A percentile compares a stretch with the other conserved stretches of the same genome.
Conservation (phyloP, 2,329 filamentous ascomycete species). For the Scytalidium sp. region DNA sequence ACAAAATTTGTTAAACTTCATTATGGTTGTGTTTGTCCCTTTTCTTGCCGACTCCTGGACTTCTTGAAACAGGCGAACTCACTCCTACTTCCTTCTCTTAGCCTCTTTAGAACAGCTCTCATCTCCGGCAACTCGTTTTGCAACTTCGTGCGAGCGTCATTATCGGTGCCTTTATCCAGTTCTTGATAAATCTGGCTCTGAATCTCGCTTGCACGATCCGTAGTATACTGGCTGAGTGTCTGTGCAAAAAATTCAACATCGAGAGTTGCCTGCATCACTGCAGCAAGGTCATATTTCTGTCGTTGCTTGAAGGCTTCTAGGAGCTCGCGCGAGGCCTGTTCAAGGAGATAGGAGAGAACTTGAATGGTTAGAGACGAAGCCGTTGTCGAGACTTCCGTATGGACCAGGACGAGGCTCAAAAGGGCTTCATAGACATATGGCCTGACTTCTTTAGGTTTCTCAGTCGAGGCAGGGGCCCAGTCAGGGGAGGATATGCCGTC, state of each 20-base stretch:
- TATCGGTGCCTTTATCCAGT: slow-evolving; percentile 84
- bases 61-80: slow-evolving; percentile 87
- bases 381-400: slow-evolving; percentile 84
- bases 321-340: slow-evolving; percentile 76
- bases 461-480: slow-evolving; percentile 62
- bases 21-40: not conserved
- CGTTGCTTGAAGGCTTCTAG: slow-evolving; percentile 73
- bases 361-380: slow-evolving; percentile 72
- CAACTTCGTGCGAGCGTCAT: slow-evolving; percentile 73
- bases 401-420: slow-evolving; percentile 81
- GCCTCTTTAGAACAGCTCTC: slow-evolving; percentile 78
- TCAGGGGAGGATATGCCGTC: slow-evolving; percentile 66
- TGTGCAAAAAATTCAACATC: slow-evolving; percentile 97
- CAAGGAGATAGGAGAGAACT: slow-evolving; percentile 83
- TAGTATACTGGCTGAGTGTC: slow-evolving; percentile 86
- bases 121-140: slow-evolving; percentile 89
- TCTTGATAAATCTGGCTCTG: slow-evolving; percentile 92
- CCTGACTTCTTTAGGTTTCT: slow-evolving; percentile 69
- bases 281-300: slow-evolving; percentile 67
- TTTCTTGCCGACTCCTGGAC: slow-evolving; percentile 18
- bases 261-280: slow-evolving; percentile 93
- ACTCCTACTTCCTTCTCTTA: slow-evolving; percentile 77
- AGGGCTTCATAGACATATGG: slow-evolving; percentile 90
- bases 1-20: too few relatives aligned
- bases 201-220: slow-evolving; percentile 73